Conservation (phyloP, 1,139 yeast species). For the Protomyces inouyei region DNA sequence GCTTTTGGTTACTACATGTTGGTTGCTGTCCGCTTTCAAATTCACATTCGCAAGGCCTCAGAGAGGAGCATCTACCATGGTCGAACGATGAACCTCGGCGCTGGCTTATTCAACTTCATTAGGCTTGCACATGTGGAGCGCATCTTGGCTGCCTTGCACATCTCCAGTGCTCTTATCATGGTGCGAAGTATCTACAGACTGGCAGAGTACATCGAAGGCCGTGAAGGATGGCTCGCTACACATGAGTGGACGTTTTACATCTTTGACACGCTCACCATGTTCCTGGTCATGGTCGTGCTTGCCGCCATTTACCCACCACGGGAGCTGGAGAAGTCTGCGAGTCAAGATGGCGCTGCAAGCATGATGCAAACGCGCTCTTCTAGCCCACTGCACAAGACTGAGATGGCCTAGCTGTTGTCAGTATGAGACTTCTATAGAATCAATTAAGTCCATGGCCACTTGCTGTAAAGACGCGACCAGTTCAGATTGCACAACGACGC, state of each 20-base stretch:
- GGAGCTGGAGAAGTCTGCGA: neutral
- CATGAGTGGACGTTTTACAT: slow-evolving; percentile 72
- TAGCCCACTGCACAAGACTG: neutral
- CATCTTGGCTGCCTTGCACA: slow-evolving; percentile 35
- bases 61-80: neutral
- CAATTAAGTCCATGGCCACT: too few species aligned
- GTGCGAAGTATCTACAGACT: slow-evolving; percentile 77
- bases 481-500: too few species aligned
- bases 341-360: neutral
- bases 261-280: slow-evolving; percentile 70
- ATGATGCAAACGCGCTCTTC: neutral
- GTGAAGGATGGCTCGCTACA: slow-evolving; percentile 61
- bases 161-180: slow-evolving; percentile 54
- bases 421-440: neutral
- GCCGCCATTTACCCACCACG: neutral
- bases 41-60: slow-evolving; percentile 24
- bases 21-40: slow-evolving; percentile 31
- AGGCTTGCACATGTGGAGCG: neutral
- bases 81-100: neutral
- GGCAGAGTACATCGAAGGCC: slow-evolving; percentile 73
- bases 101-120: neutral
- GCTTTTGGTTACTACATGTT: slow-evolving; percentile 41
- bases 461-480: too few species aligned
- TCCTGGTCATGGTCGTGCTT: slow-evolving; percentile 7
- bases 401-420: neutral